Conservation (phyloP, 306 rosid genomes). For the Trifolium dubium region DNA sequence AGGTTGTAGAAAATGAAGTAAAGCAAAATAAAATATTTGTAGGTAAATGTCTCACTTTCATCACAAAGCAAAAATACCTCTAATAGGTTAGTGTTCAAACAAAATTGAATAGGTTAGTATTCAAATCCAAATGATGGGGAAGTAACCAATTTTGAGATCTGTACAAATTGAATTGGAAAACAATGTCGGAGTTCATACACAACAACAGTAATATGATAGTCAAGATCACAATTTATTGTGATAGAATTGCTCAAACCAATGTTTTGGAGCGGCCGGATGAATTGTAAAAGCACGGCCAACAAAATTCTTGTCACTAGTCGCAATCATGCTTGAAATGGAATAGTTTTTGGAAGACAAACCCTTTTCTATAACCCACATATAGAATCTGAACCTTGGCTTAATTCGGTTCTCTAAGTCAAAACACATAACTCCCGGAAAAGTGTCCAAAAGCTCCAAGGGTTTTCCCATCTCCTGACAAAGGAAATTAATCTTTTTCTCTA, state of each 20-base stretch:
- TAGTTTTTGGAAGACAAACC: constrained; percentile 56
- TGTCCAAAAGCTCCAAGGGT: constrained; percentile 50
- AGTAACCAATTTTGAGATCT: constrained; percentile 34
- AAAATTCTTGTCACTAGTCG: constrained; percentile 67
- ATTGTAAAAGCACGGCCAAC: constrained; percentile 52
- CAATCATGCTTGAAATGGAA: constrained; percentile 71
- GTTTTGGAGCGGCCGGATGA: constrained; percentile 82
- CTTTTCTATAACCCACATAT: constrained; percentile 62
- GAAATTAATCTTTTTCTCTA: constrained; percentile 64
- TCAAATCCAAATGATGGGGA: constrained; percentile 28
- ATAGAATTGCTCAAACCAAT: constrained; percentile 73
- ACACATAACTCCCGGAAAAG: constrained; percentile 67
- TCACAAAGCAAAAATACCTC: constrained; percentile 26
- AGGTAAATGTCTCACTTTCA: constrained; percentile 9
- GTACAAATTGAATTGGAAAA: constrained; percentile 29
- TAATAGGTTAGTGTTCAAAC: constrained; percentile 19
- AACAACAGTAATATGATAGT: constrained; percentile 20
- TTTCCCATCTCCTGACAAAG: constrained; percentile 60
- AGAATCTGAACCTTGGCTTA: constrained; percentile 72
- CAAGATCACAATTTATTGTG: constrained; percentile 14
- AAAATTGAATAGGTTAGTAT: constrained; percentile 16
- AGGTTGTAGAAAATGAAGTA: constrained; percentile 4
- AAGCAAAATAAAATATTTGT: constrained; percentile 3
- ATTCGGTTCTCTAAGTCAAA: constrained; percentile 73
- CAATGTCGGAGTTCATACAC: constrained; percentile 23